phyloP scores from a whole-genome alignment of 495 filamentous ascomycete species.

The Mycothermus thermophilus region DNA sequence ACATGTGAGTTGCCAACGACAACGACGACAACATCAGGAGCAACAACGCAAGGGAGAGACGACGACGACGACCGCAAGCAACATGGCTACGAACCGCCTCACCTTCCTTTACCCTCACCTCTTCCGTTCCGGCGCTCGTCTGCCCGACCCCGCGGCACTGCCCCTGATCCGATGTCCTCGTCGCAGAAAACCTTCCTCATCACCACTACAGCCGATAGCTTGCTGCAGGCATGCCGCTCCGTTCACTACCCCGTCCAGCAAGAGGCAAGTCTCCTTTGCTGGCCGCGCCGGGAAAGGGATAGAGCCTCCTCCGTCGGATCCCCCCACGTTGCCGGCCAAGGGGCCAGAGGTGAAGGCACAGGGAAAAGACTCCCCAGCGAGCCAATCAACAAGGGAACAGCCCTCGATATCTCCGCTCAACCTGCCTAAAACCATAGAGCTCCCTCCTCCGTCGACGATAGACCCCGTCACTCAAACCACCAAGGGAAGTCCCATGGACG shows the following conservation, averaged over 20 bases:
- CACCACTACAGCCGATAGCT: conserved; percentile 1
- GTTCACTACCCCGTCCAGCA: conserved; percentile 21
- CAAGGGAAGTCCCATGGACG: conserved; percentile 43
- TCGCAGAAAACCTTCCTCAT: conserved; percentile 14
- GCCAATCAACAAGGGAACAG: not conserved
- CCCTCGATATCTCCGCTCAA: not conserved
- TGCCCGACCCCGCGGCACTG: not conserved
- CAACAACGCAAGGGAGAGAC: too few species aligned
- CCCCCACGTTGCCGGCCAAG: not conserved
- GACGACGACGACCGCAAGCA: too few species aligned
- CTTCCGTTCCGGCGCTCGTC: conserved; percentile 36
- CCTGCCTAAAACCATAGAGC: conserved; percentile 9
- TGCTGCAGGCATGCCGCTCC: conserved; percentile 15
- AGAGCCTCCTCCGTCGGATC: conserved; percentile 29
- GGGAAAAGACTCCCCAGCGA: not conserved
- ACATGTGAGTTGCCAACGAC: too few species aligned
- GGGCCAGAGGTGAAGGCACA: not conserved
- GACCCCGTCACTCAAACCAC: conserved; percentile 9
- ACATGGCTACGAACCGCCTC: conserved; percentile 55
- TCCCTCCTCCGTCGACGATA: conserved; percentile 10
- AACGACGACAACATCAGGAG: too few species aligned
- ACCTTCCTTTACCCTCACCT: conserved; percentile 65
- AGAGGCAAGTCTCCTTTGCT: conserved; percentile 21
- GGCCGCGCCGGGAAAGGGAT: conserved; percentile 52
- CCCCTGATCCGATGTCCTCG: conserved; percentile 6